Conservation (phyloP, 1,284 basidiomycete genomes). For the Uromyces viciae-fabae region DNA sequence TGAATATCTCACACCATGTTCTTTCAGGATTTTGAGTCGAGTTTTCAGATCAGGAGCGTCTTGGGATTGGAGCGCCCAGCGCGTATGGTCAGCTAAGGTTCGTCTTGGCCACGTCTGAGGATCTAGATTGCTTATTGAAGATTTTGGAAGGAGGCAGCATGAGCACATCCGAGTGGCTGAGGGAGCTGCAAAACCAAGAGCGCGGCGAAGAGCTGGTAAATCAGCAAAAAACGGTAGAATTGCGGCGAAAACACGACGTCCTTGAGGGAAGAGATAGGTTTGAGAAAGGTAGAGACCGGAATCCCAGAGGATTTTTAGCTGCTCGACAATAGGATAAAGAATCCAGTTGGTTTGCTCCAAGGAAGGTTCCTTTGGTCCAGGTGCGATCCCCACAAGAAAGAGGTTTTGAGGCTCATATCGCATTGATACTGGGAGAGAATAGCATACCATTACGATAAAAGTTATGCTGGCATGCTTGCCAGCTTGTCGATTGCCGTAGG, state of each 20-base stretch:
- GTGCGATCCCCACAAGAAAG: slow-evolving; percentile 56
- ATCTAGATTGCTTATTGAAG: background rate
- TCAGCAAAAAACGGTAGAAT: slow-evolving; percentile 24
- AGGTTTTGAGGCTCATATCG: slow-evolving; percentile 56
- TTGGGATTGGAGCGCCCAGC: background rate
- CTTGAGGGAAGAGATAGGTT: background rate
- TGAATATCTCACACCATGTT: slow-evolving; percentile 4
- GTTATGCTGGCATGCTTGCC: slow-evolving; percentile 24
- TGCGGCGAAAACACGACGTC: background rate
- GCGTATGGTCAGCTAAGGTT: background rate
- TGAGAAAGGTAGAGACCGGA: slow-evolving; percentile 48
- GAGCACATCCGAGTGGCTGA: slow-evolving; percentile 22
- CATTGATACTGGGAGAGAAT: slow-evolving; percentile 50
- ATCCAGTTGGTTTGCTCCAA: slow-evolving; percentile 52
- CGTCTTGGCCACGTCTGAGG: background rate
- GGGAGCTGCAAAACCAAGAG: slow-evolving; percentile 36
- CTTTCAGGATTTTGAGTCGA: background rate
- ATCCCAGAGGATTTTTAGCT: slow-evolving; percentile 53
- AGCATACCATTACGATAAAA: slow-evolving; percentile 5
- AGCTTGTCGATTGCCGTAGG: slow-evolving; percentile 1
- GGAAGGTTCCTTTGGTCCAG: slow-evolving; percentile 48
- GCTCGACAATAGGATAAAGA: slow-evolving; percentile 52
- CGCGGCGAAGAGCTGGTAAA: slow-evolving; percentile 44
- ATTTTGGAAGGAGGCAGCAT: slow-evolving; percentile 21
- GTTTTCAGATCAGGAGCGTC: background rate